A percentile compares a stretch with the other conserved stretches of the same genome.
Conservation (phyloP, 768 basidiomycete species). For the Naganishia vishniacii region DNA sequence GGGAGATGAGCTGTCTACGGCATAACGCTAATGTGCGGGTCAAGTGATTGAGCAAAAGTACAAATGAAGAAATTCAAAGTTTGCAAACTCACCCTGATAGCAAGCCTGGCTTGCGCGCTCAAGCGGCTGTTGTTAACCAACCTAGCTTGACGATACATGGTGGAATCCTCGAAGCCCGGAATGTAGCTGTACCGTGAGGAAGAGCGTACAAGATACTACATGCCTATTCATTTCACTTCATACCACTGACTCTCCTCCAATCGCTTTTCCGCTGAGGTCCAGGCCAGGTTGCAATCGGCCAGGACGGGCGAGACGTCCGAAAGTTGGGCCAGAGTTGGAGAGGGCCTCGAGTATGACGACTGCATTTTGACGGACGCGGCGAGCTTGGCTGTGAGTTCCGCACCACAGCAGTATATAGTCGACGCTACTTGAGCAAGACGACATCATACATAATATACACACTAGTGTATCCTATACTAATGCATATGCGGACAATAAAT, state of each 20-base stretch:
- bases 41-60: not conserved
- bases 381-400: too few relatives aligned
- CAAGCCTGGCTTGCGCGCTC: conserved; percentile 10
- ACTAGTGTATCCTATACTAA: too few relatives aligned
- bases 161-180: not conserved
- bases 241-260: not conserved
- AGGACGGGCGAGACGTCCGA: not conserved
- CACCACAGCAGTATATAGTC: too few relatives aligned
- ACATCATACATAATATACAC: too few relatives aligned
- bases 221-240: too few relatives aligned
- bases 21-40: conserved; percentile 21
- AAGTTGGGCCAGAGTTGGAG: not conserved
- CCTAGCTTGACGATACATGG: conserved; percentile 25
- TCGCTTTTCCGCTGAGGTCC: conserved; percentile 14
- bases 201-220: not conserved
- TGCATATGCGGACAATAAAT: too few relatives aligned
- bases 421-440: too few relatives aligned
- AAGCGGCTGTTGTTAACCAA: conserved; percentile 18
- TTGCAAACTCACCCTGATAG: not conserved
- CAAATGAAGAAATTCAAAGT: not conserved
- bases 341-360: too few relatives aligned
- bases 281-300: conserved; percentile 4
- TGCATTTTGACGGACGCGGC: too few relatives aligned
- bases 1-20: conserved; percentile 19
- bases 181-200: not conserved